Evolutionary conservation across 2,329 filamentous ascomycete genomes (phyloP), one percentile per base, ranked within the genome.

Genomic region (Aspergillus sp.): DNA sequence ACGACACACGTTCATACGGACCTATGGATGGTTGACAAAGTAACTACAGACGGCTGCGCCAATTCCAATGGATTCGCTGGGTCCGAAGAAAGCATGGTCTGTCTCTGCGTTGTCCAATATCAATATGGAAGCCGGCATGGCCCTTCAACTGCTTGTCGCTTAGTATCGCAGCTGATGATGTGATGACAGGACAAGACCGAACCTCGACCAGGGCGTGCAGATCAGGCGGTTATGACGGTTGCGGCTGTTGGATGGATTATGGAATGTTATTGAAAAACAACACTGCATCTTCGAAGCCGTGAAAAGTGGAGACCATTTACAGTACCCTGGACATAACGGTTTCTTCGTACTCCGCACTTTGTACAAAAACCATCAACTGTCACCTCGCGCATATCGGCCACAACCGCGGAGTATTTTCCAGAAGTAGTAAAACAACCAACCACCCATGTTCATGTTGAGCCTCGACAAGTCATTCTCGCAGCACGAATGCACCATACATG

Each of bases 81-180:
- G 68, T 71, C 27, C 48, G 50, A 3, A 48, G 62, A 10, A 10
- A 27, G 7, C 5, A 2, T 60, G 60, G 0, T 63, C 60, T 0
- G 59, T 60, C 1, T 78, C 78, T 60, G 71, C 70, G 0, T 56
- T 77, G 15, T 78, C 78, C 52, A 74, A 78, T 57, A 64, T 78
- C 10, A 77, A 77, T 47, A 75, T 78, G 70, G 25, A 77, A 78
- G 55, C 74, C 74, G 13, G 71, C 73, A 58, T 62, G 69, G 10
- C 25, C 9, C 25, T 27, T 27, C 25, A 10, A 27, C 9, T 27
- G 25, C 7, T 23, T 37, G 9, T 20, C 12, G 25, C 9, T 35
- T 15, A 38, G 17, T 49, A 13, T 13, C 12, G 6, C 13, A 12
- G n/a, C 7, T 42, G 33, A 23, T 2, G 9, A 10, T 27, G 25